phyloP scores from a whole-genome alignment of 2,329 filamentous ascomycete species.

The Colletotrichum cuscutae region DNA sequence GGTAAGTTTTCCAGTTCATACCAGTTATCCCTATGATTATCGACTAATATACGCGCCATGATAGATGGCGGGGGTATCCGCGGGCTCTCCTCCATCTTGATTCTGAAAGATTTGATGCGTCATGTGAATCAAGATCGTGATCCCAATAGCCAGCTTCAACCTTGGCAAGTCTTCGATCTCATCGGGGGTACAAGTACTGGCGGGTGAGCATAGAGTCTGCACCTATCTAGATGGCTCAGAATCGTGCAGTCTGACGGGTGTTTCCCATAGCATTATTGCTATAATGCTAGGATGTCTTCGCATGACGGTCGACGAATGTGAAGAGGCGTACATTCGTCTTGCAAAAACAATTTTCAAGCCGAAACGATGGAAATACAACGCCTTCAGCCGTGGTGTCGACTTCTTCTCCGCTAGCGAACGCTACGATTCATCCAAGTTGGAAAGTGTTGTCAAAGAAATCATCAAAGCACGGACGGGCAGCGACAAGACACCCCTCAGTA shows the following conservation, averaged over 20 bases:
- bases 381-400: slow-evolving; percentile 27
- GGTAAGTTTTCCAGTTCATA: neutral
- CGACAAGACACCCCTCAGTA: slow-evolving; percentile 22
- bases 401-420: slow-evolving; percentile 22
- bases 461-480: slow-evolving; percentile 22
- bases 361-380: slow-evolving; percentile 33
- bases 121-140: slow-evolving; percentile 21
- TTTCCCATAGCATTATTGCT: slow-evolving; percentile 35
- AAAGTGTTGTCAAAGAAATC: slow-evolving; percentile 35
- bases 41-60: neutral
- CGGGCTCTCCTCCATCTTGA: slow-evolving; percentile 28
- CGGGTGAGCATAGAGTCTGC: neutral
- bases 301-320: slow-evolving; percentile 39
- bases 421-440: slow-evolving; percentile 30
- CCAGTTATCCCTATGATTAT: no score
- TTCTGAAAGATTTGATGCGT: slow-evolving; percentile 34
- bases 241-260: neutral
- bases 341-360: slow-evolving; percentile 38
- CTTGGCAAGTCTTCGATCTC: slow-evolving; percentile 37
- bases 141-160: slow-evolving; percentile 18
- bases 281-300: slow-evolving; percentile 38
- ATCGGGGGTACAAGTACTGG: slow-evolving; percentile 36
- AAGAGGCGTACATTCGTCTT: slow-evolving; percentile 36
- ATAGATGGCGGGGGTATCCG: slow-evolving; percentile 34
- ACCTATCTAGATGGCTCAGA: neutral